Evolutionary conservation across 2,329 filamentous ascomycete species (phyloP), one percentile per base, ranked within the genome.

Genomic region (Exophiala dermatitidis): DNA sequence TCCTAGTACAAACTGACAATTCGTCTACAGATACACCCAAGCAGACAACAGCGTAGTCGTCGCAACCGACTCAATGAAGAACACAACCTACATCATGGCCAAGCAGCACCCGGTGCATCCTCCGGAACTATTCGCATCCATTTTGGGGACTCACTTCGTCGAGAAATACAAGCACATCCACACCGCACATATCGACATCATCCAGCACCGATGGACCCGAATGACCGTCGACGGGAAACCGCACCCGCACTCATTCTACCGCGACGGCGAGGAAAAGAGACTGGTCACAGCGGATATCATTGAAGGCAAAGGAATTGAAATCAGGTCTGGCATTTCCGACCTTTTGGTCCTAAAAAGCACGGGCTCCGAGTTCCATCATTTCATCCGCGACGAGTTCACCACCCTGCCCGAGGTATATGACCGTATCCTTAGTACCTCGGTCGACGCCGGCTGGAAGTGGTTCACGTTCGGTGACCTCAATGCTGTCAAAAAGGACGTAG

Each of bases 1-100:
- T n/a, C n/a, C n/a, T n/a, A n/a, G n/a, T n/a, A n/a, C n/a, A 12
- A 40, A 43, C 40, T 54, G 7, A 55, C 54, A 36, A 33, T 10
- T 40, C 30, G 3, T 28, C n/a, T 34, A 54, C 56, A 94, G 88
- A 60, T 98, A 95, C 79, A 98, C 91, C 58, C 72, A 81, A 67
- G 91, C 89, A 64, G 90, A 98, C 76, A 98, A 98, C 79, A 87
- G 85, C 65, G 88, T 94, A 61, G 83, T 98, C 54, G 91, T 98
- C 57, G 90, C 93, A 60, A 98, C 93, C 57, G 93, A 98, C 73
- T 91, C 90, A 29, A 95, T 97, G 75, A 98, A 98, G 77, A 95
- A 98, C 74, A 97, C 87, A 64, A 84, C 88, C 68, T 95, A 93
- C 77, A 90, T 98, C 74, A 85, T 88, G 67, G 91, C 93, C 67